Evolutionary conservation across 1,139 yeast genomes (phyloP).

Genomic region (Yamadazyma conglobata): DNA sequence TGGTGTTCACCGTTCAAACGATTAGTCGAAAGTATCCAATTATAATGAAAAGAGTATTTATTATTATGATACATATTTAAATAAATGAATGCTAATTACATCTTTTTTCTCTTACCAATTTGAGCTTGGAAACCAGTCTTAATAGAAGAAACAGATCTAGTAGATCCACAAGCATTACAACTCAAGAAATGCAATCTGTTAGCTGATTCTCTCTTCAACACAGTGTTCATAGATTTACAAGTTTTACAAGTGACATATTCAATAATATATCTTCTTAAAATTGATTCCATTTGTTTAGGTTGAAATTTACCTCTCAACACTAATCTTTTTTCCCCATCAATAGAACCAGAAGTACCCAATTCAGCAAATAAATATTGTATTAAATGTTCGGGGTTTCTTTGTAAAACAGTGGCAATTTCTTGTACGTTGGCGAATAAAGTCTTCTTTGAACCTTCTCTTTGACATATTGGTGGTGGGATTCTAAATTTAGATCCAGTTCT

Average conservation of each 20-base stretch:
- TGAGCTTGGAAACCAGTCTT: slow-evolving; percentile 99
- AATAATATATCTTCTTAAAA: slow-evolving; percentile 90
- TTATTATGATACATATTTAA: slow-evolving; percentile 10
- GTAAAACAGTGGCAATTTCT: slow-evolving; percentile 90
- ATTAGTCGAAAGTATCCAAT: slow-evolving; percentile 31
- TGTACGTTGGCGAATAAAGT: slow-evolving; percentile 94
- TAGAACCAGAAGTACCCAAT: slow-evolving; percentile 98
- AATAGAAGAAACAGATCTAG: slow-evolving; percentile 94
- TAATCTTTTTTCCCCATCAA: slow-evolving; percentile 95
- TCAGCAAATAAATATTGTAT: slow-evolving; percentile 97
- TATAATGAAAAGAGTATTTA: slow-evolving; percentile 4
- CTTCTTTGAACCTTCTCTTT: slow-evolving; percentile 96
- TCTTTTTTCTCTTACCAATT: slow-evolving; percentile 72
- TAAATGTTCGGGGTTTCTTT: slow-evolving; percentile 95
- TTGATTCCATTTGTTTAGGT: slow-evolving; percentile 96
- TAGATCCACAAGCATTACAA: slow-evolving; percentile 97
- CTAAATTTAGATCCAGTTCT: slow-evolving; percentile 89
- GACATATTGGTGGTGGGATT: slow-evolving; percentile 96
- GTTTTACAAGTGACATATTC: slow-evolving; percentile 99
- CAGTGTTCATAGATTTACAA: slow-evolving; percentile 96
- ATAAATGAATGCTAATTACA: slow-evolving; percentile 14
- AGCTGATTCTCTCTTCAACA: slow-evolving; percentile 88
- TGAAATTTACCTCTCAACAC: slow-evolving; percentile 97
- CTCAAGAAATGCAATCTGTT: slow-evolving; percentile 97
- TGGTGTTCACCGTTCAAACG: slow-evolving; percentile 60